A percentile compares a stretch with the other conserved stretches of the same genome.
Conservation (phyloP, 2,329 filamentous ascomycete genomes). For the Plectosphaerella plurivora region DNA sequence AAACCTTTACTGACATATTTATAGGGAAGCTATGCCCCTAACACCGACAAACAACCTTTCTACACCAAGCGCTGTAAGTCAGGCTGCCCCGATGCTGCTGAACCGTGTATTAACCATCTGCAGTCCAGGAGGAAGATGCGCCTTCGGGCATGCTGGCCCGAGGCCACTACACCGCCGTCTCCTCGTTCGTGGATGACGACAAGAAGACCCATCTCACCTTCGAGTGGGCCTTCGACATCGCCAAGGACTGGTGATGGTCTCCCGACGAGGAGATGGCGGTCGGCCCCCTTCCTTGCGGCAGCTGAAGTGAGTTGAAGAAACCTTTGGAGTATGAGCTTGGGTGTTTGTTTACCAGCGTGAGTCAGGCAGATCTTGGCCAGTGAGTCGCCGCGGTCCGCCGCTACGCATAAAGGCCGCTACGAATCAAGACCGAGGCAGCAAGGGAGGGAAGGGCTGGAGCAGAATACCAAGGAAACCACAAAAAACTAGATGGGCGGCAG, state of each 20-base stretch:
- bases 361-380: too few relatives aligned
- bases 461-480: too few relatives aligned
- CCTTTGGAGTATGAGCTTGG: too few relatives aligned
- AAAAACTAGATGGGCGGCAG: too few relatives aligned
- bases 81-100: neutral
- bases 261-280: neutral
- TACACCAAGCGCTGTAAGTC: constrained; percentile 90
- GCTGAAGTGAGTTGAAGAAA: too few relatives aligned
- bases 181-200: constrained; percentile 94
- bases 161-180: constrained; percentile 84
- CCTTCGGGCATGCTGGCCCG: constrained; percentile 86
- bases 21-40: constrained; percentile 88
- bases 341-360: too few relatives aligned
- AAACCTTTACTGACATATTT: constrained; percentile 16
- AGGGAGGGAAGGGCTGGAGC: too few relatives aligned
- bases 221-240: constrained; percentile 94
- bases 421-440: too few relatives aligned
- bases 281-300: too few relatives aligned
- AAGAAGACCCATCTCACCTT: constrained; percentile 86
- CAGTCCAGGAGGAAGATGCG: constrained; percentile 88
- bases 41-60: constrained; percentile 77
- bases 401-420: too few relatives aligned
- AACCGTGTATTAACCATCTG: constrained; percentile 7
- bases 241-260: constrained; percentile 76
- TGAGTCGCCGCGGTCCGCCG: too few relatives aligned